These are phyloP conservation scores for Mortierella sp. DNA, from an alignment of 371 early-diverging fungal species.

Conservation along the genomic window DNA sequence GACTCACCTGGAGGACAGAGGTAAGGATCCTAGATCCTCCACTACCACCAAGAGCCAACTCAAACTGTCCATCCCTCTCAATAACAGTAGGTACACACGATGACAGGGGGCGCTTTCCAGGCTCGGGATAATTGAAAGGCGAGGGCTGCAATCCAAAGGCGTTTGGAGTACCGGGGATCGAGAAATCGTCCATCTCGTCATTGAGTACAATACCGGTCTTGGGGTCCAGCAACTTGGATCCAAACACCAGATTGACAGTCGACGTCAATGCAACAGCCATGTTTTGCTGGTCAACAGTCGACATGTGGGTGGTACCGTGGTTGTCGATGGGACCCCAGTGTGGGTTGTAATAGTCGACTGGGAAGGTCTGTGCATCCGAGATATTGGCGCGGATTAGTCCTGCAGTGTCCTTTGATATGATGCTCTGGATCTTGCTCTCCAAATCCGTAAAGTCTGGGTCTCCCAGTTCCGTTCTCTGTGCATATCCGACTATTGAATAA, in stretches of 20 bases:
- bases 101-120: slow-evolving; percentile 95
- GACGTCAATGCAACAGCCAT: slow-evolving; percentile 93
- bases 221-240: slow-evolving; percentile 95
- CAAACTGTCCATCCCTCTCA: slow-evolving; percentile 76
- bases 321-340: slow-evolving; percentile 82
- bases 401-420: slow-evolving; percentile 81
- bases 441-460: slow-evolving; percentile 82
- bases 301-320: slow-evolving; percentile 98
- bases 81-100: slow-evolving; percentile 92
- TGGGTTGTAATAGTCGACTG: slow-evolving; percentile 84
- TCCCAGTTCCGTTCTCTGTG: slow-evolving; percentile 85
- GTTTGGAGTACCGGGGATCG: slow-evolving; percentile 88
- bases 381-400: slow-evolving; percentile 75
- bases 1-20: slow-evolving; percentile 77
- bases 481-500: slow-evolving; percentile 75
- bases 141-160: slow-evolving; percentile 89
- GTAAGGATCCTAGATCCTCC: slow-evolving; percentile 98
- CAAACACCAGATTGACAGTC: slow-evolving; percentile 96
- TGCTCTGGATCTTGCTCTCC: slow-evolving; percentile 66
- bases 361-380: slow-evolving; percentile 67
- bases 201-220: slow-evolving; percentile 97
- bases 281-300: slow-evolving; percentile 89
- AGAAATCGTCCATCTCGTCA: slow-evolving; percentile 99
- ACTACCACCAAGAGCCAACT: slow-evolving; percentile 90
- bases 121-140: slow-evolving; percentile 87